Evolutionary conservation across 2,329 filamentous ascomycete species (phyloP), one percentile per base, ranked within the genome.

Genomic region (Alternaria metachromatica): DNA sequence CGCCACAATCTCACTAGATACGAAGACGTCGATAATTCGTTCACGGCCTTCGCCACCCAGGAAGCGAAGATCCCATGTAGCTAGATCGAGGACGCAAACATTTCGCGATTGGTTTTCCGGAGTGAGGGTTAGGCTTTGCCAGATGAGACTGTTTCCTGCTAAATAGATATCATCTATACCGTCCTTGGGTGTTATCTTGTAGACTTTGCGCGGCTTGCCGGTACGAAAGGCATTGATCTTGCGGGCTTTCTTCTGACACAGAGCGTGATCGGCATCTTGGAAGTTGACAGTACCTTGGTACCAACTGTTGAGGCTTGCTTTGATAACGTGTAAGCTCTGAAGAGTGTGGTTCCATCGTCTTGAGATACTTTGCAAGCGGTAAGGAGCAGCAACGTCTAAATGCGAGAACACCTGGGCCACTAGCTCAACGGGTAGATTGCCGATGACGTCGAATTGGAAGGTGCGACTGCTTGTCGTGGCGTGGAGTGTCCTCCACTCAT

Each of bases 351-450:
- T 64, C 81, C 81, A 83, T 8, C 60, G 71, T 37, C 64, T 72
- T 33, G 73, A 80, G 30, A 82, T 76, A 10, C 44, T 45, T 62
- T 77, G 77, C 21, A 76, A 63, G 45, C 67, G 74, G 59, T 75
- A 79, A 3, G 72, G 61, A 5, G 73, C 67, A 49, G 75, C 37
- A 46, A 69, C 53, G 45, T 77, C 77, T 60, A 82, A 53, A 70
- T 79, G 67, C 30, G 63, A 60, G 62, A 82, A 80, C 15, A 82
- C 58, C 6, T 74, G 63, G 20, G 75, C 70, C 6, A 80, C 69
- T 8, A 83, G 68, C 69, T 83, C 81, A 13, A 78, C 15, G 6
- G 81, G 81, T 37, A 82, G 64, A 1, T 41, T 62, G n/a, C 68
- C 72, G 30, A 82, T 57, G 33, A 80, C 74, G 63, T 82, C 80